phyloP scores from a whole-genome alignment of 73 alveolate species.

The Uronychia binucleata region DNA sequence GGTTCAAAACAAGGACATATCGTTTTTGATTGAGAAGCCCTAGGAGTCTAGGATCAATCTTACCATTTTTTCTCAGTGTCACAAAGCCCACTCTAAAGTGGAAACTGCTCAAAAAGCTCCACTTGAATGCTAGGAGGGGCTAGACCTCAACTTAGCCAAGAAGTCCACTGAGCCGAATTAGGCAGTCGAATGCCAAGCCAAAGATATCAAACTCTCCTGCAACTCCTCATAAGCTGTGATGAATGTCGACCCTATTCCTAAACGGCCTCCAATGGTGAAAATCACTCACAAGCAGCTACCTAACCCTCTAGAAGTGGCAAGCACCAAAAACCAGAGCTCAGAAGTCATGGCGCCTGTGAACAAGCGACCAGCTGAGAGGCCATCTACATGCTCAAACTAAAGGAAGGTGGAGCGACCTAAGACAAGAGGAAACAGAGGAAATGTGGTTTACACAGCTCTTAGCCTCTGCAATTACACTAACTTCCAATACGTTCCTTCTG shows the following conservation, averaged over 20 bases:
- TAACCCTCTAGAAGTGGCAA: background rate
- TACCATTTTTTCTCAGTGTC: background rate
- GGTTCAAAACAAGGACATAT: no score
- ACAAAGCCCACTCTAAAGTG: background rate
- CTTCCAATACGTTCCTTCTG: background rate
- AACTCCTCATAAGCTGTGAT: background rate
- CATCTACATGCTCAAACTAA: background rate
- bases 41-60: background rate
- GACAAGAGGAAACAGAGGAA: background rate
- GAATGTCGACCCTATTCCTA: background rate
- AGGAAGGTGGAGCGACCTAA: background rate
- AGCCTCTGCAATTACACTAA: background rate
- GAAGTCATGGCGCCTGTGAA: background rate
- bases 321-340: background rate
- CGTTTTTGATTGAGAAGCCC: no score
- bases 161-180: background rate
- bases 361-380: background rate
- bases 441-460: background rate
- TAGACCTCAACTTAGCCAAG: background rate
- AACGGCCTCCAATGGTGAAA: background rate
- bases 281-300: background rate
- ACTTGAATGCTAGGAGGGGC: background rate
- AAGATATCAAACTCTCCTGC: background rate
- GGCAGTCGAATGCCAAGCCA: background rate
- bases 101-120: background rate